Evolutionary conservation across 2,329 filamentous ascomycete genomes (phyloP).

Genomic region (Salinomyces thailandicus): DNA sequence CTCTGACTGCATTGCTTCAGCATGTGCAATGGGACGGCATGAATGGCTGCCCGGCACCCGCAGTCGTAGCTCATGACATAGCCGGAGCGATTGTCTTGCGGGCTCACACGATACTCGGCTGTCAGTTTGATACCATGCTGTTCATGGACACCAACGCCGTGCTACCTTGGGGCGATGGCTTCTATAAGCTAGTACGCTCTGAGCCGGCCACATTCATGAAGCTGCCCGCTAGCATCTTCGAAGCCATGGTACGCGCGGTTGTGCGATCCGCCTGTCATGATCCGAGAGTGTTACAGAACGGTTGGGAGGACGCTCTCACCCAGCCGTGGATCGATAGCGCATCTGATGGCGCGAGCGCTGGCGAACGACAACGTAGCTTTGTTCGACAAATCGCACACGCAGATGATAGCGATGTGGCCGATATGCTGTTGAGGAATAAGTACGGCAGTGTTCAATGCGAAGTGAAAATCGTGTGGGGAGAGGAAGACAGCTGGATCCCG

Average conservation of each 20-base stretch:
- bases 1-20: constrained; percentile 30
- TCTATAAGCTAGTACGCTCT: constrained; percentile 33
- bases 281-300: constrained; percentile 15
- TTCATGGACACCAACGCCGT: constrained; percentile 36
- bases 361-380: constrained; percentile 28
- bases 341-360: constrained; percentile 5
- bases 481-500: constrained; percentile 36
- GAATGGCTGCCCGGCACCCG: constrained; percentile 15
- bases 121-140: constrained; percentile 30
- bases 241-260: constrained; percentile 30
- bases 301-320: constrained; percentile 29
- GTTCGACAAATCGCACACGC: constrained; percentile 33
- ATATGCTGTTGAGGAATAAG: constrained; percentile 29
- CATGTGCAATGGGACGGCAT: constrained; percentile 21
- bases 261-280: constrained; percentile 30
- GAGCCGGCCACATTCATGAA: constrained; percentile 19
- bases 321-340: constrained; percentile 21
- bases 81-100: constrained; percentile 34
- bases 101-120: constrained; percentile 29
- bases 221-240: constrained; percentile 26
- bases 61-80: constrained; percentile 38
- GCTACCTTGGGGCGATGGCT: constrained; percentile 33
- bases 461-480: constrained; percentile 37
- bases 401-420: constrained; percentile 30
- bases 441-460: constrained; percentile 22